Evolutionary conservation across 352 stramenopile genomes (phyloP), one percentile per base, ranked within the genome.

Genomic region (Pythium inflatum): DNA sequence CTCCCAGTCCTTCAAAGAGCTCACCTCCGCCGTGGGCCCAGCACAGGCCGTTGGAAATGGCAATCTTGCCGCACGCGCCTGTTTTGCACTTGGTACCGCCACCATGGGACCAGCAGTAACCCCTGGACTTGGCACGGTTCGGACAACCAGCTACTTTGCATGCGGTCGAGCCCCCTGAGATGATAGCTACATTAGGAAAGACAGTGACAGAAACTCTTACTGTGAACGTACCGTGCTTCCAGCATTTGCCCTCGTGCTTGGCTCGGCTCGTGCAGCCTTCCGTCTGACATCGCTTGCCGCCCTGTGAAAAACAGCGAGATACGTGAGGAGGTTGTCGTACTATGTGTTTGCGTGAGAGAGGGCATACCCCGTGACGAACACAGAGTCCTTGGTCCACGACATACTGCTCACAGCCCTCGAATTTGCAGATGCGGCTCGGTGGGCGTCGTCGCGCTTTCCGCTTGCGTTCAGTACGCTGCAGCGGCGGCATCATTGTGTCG

Each of bases 81-180:
- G 66, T 64, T 62, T 89, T 90, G 75, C 88, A 96, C 61, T 92
- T 91, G 59, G 83, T 91, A n/a, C 88, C 88, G 1, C 88, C 88
- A 43, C 88, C 88, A 66, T 96, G 88, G 0, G 84, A 93, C 88
- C 87, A 94, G 68, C 88, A 96, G 49, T 90, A 89, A 18, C 88
- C 88, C n/a, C 85, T 75, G 31, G 87, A 92, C 71, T 94, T 94
- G 70, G 87, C 87, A n/a, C 87, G 86, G 55, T 94, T 94, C 36
- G 83, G 77, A 62, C 88, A 96, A 24, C 74, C 78, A 5, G 72
- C 65, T 33, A 91, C 71, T 62, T 89, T 94, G 75, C 88, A 95
- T 55, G 85, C 78, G 1, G 74, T 90, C 11, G 85, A 93, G n/a
- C 85, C 85, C 11, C 70, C 70, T 75, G 36, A 8, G 20, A n/a